Percentiles rank a stretch among this genome's conserved stretches.
Conservation (phyloP, 2,329 filamentous ascomycete species). For the Calonectria ilicicola region DNA sequence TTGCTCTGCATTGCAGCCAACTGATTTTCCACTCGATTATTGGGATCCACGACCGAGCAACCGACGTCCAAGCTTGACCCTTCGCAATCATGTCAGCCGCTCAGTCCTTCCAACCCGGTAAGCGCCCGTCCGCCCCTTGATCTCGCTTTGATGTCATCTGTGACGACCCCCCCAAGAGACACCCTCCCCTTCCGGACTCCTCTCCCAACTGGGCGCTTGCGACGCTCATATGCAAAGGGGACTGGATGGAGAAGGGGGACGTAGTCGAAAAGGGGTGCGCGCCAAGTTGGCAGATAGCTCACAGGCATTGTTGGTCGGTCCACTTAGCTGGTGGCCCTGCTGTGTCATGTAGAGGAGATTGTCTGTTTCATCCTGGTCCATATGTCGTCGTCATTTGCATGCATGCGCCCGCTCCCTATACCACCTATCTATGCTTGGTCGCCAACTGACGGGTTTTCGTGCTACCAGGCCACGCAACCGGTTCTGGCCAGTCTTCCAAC, state of each 20-base stretch:
- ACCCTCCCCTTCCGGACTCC: slow-evolving; percentile 31
- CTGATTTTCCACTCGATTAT: slow-evolving; percentile 14
- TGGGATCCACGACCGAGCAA: slow-evolving; percentile 41
- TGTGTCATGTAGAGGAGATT: slow-evolving; percentile 49
- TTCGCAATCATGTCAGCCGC: slow-evolving; percentile 44
- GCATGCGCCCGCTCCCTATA: slow-evolving; percentile 40
- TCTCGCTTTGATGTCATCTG: slow-evolving; percentile 45
- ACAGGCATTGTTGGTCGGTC: slow-evolving; percentile 37
- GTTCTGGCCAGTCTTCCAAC: slow-evolving; percentile 39
- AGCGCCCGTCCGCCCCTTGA: slow-evolving; percentile 44
- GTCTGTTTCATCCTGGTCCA: slow-evolving; percentile 46
- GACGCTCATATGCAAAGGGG: slow-evolving; percentile 34
- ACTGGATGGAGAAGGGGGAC: slow-evolving; percentile 32
- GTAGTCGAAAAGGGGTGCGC: slow-evolving; percentile 34
- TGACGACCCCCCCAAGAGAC: slow-evolving; percentile 35
- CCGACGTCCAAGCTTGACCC: slow-evolving; percentile 38
- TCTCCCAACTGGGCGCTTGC: slow-evolving; percentile 38
- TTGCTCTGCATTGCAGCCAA: slow-evolving; percentile 26
- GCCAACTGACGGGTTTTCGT: slow-evolving; percentile 40
- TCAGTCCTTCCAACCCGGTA: slow-evolving; percentile 43
- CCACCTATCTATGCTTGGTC: slow-evolving; percentile 36
- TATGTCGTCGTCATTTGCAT: slow-evolving; percentile 45
- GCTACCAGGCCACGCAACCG: slow-evolving; percentile 39
- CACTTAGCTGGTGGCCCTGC: slow-evolving; percentile 43
- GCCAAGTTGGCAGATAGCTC: slow-evolving; percentile 42